Evolutionary conservation across 1,139 yeast genomes (phyloP).

Genomic region (Yamadazyma aaseri): DNA sequence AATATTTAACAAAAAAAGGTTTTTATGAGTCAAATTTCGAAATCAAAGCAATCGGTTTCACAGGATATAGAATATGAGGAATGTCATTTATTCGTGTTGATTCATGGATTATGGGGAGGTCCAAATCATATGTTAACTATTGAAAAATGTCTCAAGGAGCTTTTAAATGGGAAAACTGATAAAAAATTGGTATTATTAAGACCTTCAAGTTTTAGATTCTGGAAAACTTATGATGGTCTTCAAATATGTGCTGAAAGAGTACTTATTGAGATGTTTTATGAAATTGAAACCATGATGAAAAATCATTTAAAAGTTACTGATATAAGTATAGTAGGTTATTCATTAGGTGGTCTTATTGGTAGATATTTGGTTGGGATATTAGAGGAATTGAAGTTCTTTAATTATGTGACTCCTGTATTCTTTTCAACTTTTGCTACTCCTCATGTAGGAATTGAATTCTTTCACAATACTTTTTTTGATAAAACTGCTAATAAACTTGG

Average conservation of each 20-base stretch:
- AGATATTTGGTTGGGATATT: constrained; percentile 74
- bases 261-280: constrained; percentile 57
- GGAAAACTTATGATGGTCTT: constrained; percentile 86
- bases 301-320: constrained; percentile 35
- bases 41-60: too few species aligned
- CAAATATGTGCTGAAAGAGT: constrained; percentile 69
- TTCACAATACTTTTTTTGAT: constrained; percentile 40
- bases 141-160: constrained; percentile 48
- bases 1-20: too few species aligned
- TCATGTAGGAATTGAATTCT: constrained; percentile 71
- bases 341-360: constrained; percentile 43
- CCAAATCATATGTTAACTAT: constrained; percentile 69
- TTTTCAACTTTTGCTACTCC: constrained; percentile 91
- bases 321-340: constrained; percentile 44
- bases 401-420: constrained; percentile 57
- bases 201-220: constrained; percentile 68
- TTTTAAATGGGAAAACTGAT: constrained; percentile 29
- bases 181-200: constrained; percentile 55
- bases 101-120: constrained; percentile 90
- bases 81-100: constrained; percentile 68
- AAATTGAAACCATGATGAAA: constrained; percentile 51
- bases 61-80: constrained; percentile 6
- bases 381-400: constrained; percentile 52
- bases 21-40: too few species aligned
- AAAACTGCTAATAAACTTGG: constrained; percentile 58